Evolutionary conservation across 345 rosid species (phyloP), one percentile per base, ranked within the genome.

Genomic region (Limnanthes douglasii): DNA sequence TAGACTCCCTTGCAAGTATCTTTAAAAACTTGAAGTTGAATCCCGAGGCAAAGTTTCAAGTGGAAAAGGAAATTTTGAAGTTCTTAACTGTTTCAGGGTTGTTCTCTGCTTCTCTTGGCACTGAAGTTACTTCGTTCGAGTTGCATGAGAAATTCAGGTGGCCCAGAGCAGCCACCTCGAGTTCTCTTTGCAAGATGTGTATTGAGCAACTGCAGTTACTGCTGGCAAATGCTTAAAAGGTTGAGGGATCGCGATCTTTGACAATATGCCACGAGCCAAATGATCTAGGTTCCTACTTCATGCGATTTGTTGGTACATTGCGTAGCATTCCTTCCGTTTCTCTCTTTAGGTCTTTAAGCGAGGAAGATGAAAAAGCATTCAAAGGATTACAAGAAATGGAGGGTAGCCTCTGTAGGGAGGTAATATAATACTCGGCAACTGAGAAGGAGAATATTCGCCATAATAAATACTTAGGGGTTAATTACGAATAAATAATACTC

Each of bases 111-210:
- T 92, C 94, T 52, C 86, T 92, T 34, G 99, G 98, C 34, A 65
- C 80, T 6, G 96, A 85, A 65, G 82, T 90, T 49, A 90, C 99
- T 18, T 90, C 96, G 24, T 90, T 90, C 49, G 99, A 90, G 64
- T 50, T 90, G 53, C 76, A 78, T 56, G 99, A 90, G 74, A 90
- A 75, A 54, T 85, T 90, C 54, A 75, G 75, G 58, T 90, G 99
- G 96, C 94, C 99, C 17, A 90, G 71, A 55, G 65, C 65, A 43
- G 75, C 90, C 1, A 59, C 88, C 34, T 68, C 99, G 1, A 62
- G 41, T 60, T 68, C 70, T 31, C 68, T 81, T 54, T 81, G 99
- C 72, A 60, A 57, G 38, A 60, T 78, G 61, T 75, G 96, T 51
- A 81, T 92, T 25, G 99, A 85, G 66, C 96, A 92, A 55, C 73